Conservation (phyloP, 768 basidiomycete species). For the Paxillus rubicundulus region DNA sequence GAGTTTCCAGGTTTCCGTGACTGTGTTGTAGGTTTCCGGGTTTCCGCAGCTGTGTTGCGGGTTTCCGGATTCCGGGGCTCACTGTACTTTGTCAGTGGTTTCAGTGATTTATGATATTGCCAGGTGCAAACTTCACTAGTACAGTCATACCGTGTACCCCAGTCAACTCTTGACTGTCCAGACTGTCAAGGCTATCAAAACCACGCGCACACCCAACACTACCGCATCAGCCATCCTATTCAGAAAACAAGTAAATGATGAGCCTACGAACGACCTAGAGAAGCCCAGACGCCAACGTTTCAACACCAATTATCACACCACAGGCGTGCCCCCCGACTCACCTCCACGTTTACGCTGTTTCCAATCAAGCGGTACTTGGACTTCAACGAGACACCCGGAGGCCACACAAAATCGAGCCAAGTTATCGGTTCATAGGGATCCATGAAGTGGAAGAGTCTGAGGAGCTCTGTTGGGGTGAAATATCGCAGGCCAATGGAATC, state of each 20-base stretch:
- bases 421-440: slow-evolving; percentile 5
- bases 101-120: too few relatives aligned
- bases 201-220: too few relatives aligned
- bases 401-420: slow-evolving; percentile 54
- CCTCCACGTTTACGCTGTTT: slow-evolving; percentile 79
- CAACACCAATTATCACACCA: background rate
- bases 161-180: too few relatives aligned
- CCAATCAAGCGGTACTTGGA: slow-evolving; percentile 76
- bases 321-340: slow-evolving; percentile 24
- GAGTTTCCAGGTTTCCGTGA: too few relatives aligned
- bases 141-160: too few relatives aligned
- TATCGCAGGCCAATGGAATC: slow-evolving; percentile 65
- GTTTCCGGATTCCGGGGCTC: too few relatives aligned
- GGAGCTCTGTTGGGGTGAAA: slow-evolving; percentile 69
- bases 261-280: slow-evolving; percentile 48
- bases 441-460: slow-evolving; percentile 64
- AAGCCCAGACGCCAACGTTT: background rate
- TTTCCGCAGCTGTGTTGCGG: too few relatives aligned
- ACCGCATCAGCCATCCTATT: slow-evolving; percentile 1
- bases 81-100: too few relatives aligned
- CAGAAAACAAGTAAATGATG: slow-evolving; percentile 55
- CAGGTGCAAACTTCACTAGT: too few relatives aligned
- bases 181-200: too few relatives aligned
- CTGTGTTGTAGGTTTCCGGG: too few relatives aligned
- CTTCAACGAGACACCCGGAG: slow-evolving; percentile 55